Evolutionary conservation across 768 basidiomycete genomes (phyloP).

Genomic region (Ramaria rubella): DNA sequence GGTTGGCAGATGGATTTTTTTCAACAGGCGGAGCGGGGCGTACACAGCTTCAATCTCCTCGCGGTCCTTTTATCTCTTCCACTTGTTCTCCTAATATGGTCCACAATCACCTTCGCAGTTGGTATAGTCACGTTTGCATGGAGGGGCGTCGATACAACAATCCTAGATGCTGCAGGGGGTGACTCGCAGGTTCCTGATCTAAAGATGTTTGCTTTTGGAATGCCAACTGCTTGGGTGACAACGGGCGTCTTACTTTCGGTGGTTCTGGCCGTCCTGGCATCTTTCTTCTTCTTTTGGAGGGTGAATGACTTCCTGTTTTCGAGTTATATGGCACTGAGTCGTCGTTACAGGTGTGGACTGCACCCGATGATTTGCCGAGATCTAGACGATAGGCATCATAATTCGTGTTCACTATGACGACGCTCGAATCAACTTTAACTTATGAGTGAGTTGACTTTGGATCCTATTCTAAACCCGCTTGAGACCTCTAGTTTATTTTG

Average conservation of each 20-base stretch:
- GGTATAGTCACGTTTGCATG: conserved; percentile 6
- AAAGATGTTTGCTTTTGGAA: background rate
- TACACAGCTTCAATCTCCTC: conserved; percentile 6
- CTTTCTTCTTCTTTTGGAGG: background rate
- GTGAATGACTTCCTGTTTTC: no score
- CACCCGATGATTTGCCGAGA: no score
- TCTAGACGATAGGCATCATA: no score
- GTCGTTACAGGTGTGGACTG: no score
- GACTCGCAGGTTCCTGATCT: background rate
- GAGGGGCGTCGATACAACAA: conserved; percentile 3
- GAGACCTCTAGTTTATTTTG: no score
- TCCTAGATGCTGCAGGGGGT: background rate
- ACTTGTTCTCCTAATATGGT: conserved; percentile 9
- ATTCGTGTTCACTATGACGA: no score
- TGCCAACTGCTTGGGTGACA: background rate
- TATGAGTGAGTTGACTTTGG: no score
- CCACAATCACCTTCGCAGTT: conserved; percentile 6
- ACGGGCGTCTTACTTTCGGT: background rate
- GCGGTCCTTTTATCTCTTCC: conserved; percentile 9
- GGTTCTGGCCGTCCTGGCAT: background rate
- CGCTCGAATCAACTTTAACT: no score
- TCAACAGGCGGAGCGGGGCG: background rate
- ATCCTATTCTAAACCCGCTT: no score
- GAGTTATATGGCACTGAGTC: no score
- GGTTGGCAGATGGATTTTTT: conserved; percentile 9